Evolutionary conservation across 75 land plant species (phyloP), one percentile per base, ranked within the genome.

Genomic region (Ceratopteris richardii): DNA sequence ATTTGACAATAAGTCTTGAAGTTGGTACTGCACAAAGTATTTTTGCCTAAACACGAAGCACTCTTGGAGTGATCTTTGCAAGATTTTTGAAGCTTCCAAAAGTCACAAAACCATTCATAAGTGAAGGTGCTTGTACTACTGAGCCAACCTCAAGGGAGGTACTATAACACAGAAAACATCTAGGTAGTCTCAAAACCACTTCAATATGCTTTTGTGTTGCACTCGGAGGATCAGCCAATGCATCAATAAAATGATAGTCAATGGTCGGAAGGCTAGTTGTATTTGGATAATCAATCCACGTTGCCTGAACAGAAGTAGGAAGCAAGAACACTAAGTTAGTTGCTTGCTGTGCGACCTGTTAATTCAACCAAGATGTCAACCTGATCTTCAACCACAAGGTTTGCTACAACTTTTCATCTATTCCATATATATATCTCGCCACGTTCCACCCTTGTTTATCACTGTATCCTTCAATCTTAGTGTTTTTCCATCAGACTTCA

Each of bases 61-160:
- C 99, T 57, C 88, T 83, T 12, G 88, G 84, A 41, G 99, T 95
- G 53, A 95, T 95, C 99, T 95, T 95, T 22, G 99, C 99, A 29
- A 95, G 76, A 73, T 95, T 95, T 61, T 95, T 95, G 56, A 95
- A 95, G 72, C 99, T 90, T n/a, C 99, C 99, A 72, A 95, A 95
- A 16, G 99, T 95, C 43, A 90, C 50, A 65, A 95, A 90, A 43
- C 99, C 99, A 76, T 95, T 95, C 16, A 79, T 62, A 31, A 95
- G 62, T 56, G 88, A 96, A 13, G 99, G 99, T 47, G 96, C 67
- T 51, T 69, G 82, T 36, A 65, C 79, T 54, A 95, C 78, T 19
- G 88, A 80, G 24, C 99, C 99, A 37, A 96, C 85, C 67, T 95
- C 99, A 65, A 86, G 70, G 18, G 99, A 90, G 69, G 99, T 96